Base-by-base conservation (phyloP, 179 eudicot genomes). In the Gypsophila paniculata region DNA sequence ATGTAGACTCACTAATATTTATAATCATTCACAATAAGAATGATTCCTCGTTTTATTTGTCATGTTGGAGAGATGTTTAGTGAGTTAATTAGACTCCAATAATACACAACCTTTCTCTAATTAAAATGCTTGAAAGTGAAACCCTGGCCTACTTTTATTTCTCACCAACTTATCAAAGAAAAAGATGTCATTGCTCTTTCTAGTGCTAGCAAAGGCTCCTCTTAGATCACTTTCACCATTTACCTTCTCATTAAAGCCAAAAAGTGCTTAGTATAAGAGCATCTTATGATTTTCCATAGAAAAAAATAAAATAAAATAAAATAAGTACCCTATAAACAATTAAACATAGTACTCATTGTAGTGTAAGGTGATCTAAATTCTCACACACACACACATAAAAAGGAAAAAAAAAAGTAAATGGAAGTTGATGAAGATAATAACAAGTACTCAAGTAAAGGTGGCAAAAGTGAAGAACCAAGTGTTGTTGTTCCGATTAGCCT, bases 401-500 rank as follows among this genome's bases (percentile, higher is more conserved):
- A 4, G 34, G 4, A 4, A 29, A 29, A 29, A 29, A 29, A 1
- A 22, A 8, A 21, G 9, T 60, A 32, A 68, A 65, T 69, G 74
- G 69, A 63, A 53, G 52, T 58, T 46, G 74, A 34, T 48, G 67
- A 54, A 21, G 1, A 46, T 22, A 32, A 26, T 22, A 44, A 65
- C 6, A 53, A 29, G 34, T 1, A 54, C 42, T 53, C 59, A 6
- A 13, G 23, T 60, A 26, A 72, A 15, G 70, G n/a, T 32, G 60
- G 38, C 36, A 19, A 53, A 23, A 70, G 61, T 58, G 70, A 61
- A 6, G 38, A 72, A 53, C 51, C 70, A 18, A 44, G 59, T 64
- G 23, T 52, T 59, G 42, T 73, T 44, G 57, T 49, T 26, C 71
- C 75, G 58, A 72, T n/a, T 34, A 81, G 72, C 65, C 81, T 81